phyloP scores from a whole-genome alignment of 2,329 filamentous ascomycete genomes.

The Knufia petricola region DNA sequence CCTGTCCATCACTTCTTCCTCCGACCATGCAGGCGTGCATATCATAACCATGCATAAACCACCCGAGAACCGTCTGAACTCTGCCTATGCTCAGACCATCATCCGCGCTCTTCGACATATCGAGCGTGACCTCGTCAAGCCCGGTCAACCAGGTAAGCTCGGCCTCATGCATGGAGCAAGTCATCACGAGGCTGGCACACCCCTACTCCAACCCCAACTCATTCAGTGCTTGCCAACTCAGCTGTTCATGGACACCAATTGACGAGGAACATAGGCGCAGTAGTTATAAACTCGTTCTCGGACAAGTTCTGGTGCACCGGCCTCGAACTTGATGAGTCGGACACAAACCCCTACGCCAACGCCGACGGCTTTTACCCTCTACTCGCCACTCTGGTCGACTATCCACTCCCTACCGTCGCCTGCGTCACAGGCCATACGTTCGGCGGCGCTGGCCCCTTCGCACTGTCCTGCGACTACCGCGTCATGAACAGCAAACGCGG shows the following conservation, averaged over 20 bases:
- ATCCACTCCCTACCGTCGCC: constrained; percentile 40
- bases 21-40: constrained; percentile 33
- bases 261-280: constrained; percentile 31
- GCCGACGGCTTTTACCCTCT: constrained; percentile 48
- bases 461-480: constrained; percentile 40
- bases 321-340: constrained; percentile 39
- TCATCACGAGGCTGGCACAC: too few relatives aligned
- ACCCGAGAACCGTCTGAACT: constrained; percentile 46
- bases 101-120: constrained; percentile 42
- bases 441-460: constrained; percentile 40
- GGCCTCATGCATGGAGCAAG: too few relatives aligned
- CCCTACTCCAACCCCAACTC: too few relatives aligned
- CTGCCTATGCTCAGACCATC: constrained; percentile 43
- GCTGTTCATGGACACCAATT: background rate
- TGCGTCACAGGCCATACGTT: constrained; percentile 42
- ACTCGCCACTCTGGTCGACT: constrained; percentile 41
- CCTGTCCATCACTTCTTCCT: constrained; percentile 17
- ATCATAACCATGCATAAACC: constrained; percentile 46
- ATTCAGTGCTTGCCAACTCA: too few relatives aligned
- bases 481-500: constrained; percentile 39
- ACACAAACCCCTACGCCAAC: constrained; percentile 46
- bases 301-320: constrained; percentile 38
- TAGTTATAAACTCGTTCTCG: constrained; percentile 45
- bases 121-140: constrained; percentile 35
- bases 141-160: constrained; percentile 31